These are phyloP conservation scores for Eutrema salsugineum DNA, from an alignment of 441 rosid species.

Conservation along the genomic window DNA sequence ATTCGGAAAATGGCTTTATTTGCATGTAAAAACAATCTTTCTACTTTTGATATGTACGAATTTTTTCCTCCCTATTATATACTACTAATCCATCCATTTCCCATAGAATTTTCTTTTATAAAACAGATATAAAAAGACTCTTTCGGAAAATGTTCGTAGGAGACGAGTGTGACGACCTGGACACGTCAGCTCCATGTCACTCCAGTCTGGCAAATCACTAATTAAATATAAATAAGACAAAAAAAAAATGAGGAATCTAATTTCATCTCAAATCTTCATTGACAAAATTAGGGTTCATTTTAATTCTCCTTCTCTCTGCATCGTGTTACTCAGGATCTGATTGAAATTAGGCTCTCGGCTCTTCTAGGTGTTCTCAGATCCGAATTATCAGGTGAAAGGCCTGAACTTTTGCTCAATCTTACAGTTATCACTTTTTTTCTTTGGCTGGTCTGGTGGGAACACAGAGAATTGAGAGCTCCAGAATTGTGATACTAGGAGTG, in stretches of 20 bases:
- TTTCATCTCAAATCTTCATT: conserved; percentile 22
- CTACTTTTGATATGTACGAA: not conserved
- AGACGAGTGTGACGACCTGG: not conserved
- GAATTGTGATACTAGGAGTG: not conserved
- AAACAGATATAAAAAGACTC: too few species aligned
- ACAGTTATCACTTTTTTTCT: not conserved
- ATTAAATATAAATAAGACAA: not conserved
- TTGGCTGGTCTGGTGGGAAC: not conserved
- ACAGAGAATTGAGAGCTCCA: not conserved
- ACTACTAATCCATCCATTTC: not conserved
- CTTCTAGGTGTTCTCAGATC: conserved; percentile 11
- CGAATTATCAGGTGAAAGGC: conserved; percentile 21
- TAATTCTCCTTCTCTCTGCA: conserved; percentile 1
- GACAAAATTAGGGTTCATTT: conserved; percentile 23
- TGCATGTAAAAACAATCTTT: not conserved
- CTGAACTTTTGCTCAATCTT: conserved; percentile 11
- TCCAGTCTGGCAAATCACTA: conserved; percentile 7
- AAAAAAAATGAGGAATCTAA: not conserved
- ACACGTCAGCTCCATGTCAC: conserved; percentile 13
- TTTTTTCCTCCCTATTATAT: not conserved
- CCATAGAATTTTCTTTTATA: not conserved
- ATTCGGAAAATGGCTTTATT: not conserved
- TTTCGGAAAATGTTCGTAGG: not conserved
- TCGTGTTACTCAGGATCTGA: conserved; percentile 3
- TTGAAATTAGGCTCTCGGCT: not conserved